These are phyloP conservation scores for Claviceps paspali DNA, from an alignment of 2,329 filamentous ascomycete species.

Conservation along the genomic window DNA sequence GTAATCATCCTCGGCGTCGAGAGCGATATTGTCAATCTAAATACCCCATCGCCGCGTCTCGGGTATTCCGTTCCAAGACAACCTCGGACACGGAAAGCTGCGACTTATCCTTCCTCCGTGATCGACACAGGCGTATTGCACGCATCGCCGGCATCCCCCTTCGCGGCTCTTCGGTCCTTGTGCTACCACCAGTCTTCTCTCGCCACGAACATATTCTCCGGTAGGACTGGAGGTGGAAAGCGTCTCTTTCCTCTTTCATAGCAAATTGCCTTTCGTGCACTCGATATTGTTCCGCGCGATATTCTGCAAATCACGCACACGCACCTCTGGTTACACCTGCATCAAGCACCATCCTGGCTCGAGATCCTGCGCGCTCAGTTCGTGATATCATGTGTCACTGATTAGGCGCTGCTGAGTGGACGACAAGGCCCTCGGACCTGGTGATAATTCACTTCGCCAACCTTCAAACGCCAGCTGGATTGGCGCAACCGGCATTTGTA, in stretches of 20 bases:
- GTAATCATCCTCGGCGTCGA: too few relatives aligned
- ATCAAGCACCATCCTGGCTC: neutral
- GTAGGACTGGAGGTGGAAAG: too few relatives aligned
- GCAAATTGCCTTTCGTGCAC: neutral
- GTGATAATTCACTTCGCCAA: neutral
- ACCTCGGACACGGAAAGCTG: neutral
- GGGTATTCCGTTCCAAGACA: neutral
- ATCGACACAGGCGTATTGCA: neutral
- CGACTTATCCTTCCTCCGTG: neutral
- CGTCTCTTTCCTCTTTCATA: neutral
- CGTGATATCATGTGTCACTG: neutral
- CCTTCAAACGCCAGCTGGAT: neutral
- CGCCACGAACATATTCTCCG: neutral
- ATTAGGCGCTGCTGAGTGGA: neutral
- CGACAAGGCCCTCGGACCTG: neutral
- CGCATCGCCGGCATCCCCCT: neutral
- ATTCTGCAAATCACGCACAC: neutral
- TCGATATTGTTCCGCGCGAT: neutral
- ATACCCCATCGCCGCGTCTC: neutral
- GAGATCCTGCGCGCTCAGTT: neutral
- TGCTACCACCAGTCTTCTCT: neutral
- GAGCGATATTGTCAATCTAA: too few relatives aligned
- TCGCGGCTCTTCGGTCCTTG: neutral
- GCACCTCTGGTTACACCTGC: neutral
- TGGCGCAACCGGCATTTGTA: too few relatives aligned